These are phyloP conservation scores for Angomonas ambiguus DNA, from an alignment of 208 protist species.

Conservation along the genomic window DNA sequence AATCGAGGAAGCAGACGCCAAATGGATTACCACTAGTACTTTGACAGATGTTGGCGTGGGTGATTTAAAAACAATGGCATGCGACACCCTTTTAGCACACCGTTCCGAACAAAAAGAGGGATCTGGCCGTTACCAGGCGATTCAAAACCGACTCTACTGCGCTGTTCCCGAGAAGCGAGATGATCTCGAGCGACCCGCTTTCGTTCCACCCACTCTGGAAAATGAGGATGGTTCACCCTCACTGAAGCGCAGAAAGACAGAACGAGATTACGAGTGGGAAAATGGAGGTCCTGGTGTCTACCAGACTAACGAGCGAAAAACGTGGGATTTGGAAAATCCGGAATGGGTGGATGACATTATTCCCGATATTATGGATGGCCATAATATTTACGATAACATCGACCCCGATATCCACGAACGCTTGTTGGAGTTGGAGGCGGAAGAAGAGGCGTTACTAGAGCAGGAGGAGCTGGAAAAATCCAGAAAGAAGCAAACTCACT, in stretches of 20 bases:
- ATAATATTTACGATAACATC: slow-evolving; percentile 99
- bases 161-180: slow-evolving; percentile 89
- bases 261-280: slow-evolving; percentile 91
- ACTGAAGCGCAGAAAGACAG: slow-evolving; percentile 67
- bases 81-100: slow-evolving; percentile 93
- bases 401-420: slow-evolving; percentile 98
- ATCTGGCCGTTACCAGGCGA: slow-evolving; percentile 87
- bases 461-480: slow-evolving; percentile 93
- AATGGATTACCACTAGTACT: slow-evolving; percentile 93
- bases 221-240: slow-evolving; percentile 24
- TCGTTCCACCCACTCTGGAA: slow-evolving; percentile 80
- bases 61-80: slow-evolving; percentile 91
- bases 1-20: slow-evolving; percentile 74
- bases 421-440: slow-evolving; percentile 89
- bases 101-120: slow-evolving; percentile 93
- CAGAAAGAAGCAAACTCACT: slow-evolving; percentile 46
- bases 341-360: slow-evolving; percentile 98
- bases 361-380: slow-evolving; percentile 99
- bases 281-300: slow-evolving; percentile 93
- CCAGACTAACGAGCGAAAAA: slow-evolving; percentile 82
- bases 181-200: slow-evolving; percentile 55
- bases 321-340: slow-evolving; percentile 90
- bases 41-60: slow-evolving; percentile 94
- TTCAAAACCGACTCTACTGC: slow-evolving; percentile 92
- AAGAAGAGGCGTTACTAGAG: slow-evolving; percentile 89